Base-by-base conservation (phyloP, 495 filamentous ascomycete genomes). In the Daldinia concentrica region DNA sequence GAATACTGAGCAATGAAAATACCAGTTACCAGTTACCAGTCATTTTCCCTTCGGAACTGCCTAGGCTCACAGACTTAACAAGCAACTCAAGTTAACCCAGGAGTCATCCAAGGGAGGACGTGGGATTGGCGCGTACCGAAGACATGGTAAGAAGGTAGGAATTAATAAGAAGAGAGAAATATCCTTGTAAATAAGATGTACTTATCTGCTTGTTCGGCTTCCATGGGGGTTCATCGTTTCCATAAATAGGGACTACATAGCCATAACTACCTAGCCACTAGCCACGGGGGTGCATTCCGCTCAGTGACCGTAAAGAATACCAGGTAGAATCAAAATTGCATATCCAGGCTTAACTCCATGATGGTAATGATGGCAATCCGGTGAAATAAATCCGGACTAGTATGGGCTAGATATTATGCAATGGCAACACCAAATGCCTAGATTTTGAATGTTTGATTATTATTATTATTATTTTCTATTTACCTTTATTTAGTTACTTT, bases 81-180 rank as follows among this genome's bases (percentile, higher is more conserved):
- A 37, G 19, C 51, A 62, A 24, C n/a, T 60, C 58, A 29, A 54
- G 30, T 24, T 45, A 19, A 48, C 8, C 43, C 43, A 48, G 24
- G 43, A 48, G 43, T 24, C 17, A 14, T 4, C 43, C 6, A 48
- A 64, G 62, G 68, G 48, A 51, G 55, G 17, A 50, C 60, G 54
- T 48, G 51, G 70, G 48, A 68, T 68, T 69, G 55, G 64, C 51
- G 50, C 60, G 71, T 73, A 54, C 71, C 71, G 66, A 58, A 69
- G 65, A 69, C 58, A 73, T 58, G 66, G 71, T 69, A 73, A 48
- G 69, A 62, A 69, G 66, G 71, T 66, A 73, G 66, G 62, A 73
- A 55, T 62, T 69, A 34, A 69, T 73, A 57, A 73, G 62, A 62
- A 57, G 52, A 59, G 58, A 65, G 45, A 58, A 37, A 62, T 54